Base-by-base conservation (phyloP, 768 basidiomycete species). In the Pisolithus tinctorius region DNA sequence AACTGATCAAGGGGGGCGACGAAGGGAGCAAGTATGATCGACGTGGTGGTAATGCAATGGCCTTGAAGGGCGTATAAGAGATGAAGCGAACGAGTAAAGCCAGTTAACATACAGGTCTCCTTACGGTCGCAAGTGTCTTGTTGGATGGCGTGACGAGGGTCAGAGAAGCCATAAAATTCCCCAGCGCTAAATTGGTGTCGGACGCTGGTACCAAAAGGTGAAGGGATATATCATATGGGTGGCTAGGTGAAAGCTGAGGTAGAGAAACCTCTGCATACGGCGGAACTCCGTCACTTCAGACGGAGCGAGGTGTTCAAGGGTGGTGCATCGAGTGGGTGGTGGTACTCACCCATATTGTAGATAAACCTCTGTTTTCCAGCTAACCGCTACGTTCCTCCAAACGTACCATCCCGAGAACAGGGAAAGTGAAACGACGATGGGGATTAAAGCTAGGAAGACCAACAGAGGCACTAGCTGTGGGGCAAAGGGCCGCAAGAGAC, bases 111-210 rank as follows among this genome's bases (percentile, higher is more conserved):
- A 91, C 89, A 10, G 89, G 80, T 55, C 79, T 75, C 54, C 87
- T 82, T 50, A 80, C 71, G 14, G 74, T 68, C 4, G 71, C 66
- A 25, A 93, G 68, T 6, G 87, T 85, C 59, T 75, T 78, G 64
- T 90, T 90, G 16, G 75, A 73, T 27, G 72, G 58, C 0, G 83
- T 82, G 3, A 70, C 72, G 26, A 93, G 67, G 1, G 76, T 81
- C 34, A 92, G 63, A 41, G 73, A 77, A 4, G 81, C 71, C 90
- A 93, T 93, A 66, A 92, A 93, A 64, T 93, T 93, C 39, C 90
- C 90, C 3, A 93, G 79, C 4, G 73, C 82, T 58, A 79, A 71
- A 68, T 89, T 92, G 20, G 82, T 66, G 52, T 83, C 80, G 16
- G 77, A 77, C 4, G 79, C 72, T 10, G 90, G 90, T 6, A 92